Percentiles rank a stretch among this genome's conserved stretches.
Evolutionary conservation across 208 protist genomes (phyloP).

Genomic region (Trypanosoma vivax): DNA sequence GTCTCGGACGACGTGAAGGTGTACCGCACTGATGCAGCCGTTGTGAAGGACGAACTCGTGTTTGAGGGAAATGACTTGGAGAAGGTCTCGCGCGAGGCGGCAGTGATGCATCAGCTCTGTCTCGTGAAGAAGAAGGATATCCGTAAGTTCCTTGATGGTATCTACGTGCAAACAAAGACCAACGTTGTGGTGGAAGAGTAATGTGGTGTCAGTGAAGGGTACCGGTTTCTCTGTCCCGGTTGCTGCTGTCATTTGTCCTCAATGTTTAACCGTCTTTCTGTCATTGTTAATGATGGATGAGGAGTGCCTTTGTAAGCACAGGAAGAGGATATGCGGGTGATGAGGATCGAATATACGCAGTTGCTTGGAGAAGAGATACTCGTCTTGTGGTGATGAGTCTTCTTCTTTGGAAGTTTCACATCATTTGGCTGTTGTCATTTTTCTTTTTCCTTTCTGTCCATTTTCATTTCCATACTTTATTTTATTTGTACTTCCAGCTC

Average conservation of each 20-base stretch:
- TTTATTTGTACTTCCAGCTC: no score
- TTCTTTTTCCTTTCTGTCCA: no score
- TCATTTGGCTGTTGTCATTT: no score
- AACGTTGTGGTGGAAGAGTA: conserved; percentile 73
- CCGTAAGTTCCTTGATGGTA: conserved; percentile 99
- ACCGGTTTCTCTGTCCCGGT: conserved; percentile 1
- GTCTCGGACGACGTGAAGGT: conserved; percentile 90
- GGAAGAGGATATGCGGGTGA: neutral
- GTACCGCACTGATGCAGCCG: conserved; percentile 62
- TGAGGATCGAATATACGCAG: neutral
- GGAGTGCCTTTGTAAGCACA: neutral
- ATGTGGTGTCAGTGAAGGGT: neutral
- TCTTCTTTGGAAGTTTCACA: no score
- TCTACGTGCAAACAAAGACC: conserved; percentile 97
- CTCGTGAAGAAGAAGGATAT: conserved; percentile 99
- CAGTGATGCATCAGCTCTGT: conserved; percentile 94
- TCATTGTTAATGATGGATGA: no score
- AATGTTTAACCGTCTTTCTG: conserved; percentile 2
- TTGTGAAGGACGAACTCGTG: conserved; percentile 98
- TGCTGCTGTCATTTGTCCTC: conserved; percentile 10
- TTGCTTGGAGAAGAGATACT: no score
- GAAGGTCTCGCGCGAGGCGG: conserved; percentile 89
- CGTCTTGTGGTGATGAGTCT: no score
- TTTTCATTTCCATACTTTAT: no score
- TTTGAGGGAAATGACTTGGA: conserved; percentile 95